Base-by-base conservation (phyloP, 306 rosid genomes). In the Lathyrus oleraceus region DNA sequence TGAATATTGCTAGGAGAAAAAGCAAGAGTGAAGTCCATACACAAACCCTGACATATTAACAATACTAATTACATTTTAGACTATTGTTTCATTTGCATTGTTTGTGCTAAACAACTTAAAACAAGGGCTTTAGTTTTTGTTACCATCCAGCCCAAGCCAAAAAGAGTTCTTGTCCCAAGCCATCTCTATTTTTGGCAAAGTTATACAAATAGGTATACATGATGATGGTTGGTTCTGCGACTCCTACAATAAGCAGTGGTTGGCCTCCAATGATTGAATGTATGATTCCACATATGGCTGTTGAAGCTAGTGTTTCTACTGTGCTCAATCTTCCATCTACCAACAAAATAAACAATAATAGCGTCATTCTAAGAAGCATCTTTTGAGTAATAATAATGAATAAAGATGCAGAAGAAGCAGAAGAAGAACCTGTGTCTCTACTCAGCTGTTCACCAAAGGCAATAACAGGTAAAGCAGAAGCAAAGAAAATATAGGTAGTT, bases 111-210 rank as follows among this genome's bases (percentile, higher is more conserved):
- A n/a, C n/a, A n/a, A n/a, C n/a, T n/a, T n/a, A n/a, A n/a, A n/a
- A n/a, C n/a, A n/a, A n/a, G n/a, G n/a, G n/a, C n/a, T 11, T 30
- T 30, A 5, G 1, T 5, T 30, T 6, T 32, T 9, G 3, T 81
- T 81, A 90, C 95, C 97, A 91, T 84, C 88, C 97, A 20, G 78
- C 86, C 97, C 97, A 86, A 58, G 96, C 89, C 77, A 91, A 65
- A 72, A 76, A 91, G 30, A 88, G 85, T 54, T 72, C 48, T 11
- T 38, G 21, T 40, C 97, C 96, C 58, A 88, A 72, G 28, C 74
- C 84, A 0, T 83, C 76, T 61, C 73, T 76, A 36, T 76, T 68
- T 79, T 84, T 83, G 43, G 87, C 78, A 60, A 91, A 88, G 61
- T 71, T 85, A 84, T 83, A 88, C 76, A 91, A 32, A 32, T 88